Conservation (phyloP, 441 rosid species). For the Geranium incanum region DNA sequence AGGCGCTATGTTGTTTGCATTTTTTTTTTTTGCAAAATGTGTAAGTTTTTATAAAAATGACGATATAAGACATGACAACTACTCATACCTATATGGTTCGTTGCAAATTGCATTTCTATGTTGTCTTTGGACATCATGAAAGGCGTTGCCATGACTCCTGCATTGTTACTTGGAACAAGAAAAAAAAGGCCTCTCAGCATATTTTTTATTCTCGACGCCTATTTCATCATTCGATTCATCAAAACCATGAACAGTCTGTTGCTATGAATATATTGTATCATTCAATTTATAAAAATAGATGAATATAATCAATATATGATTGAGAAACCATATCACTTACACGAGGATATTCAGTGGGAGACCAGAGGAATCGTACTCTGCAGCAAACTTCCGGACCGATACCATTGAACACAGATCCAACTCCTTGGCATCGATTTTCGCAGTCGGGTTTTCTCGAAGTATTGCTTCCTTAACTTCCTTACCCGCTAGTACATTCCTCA, state of each 20-base stretch:
- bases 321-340: conserved; percentile 19
- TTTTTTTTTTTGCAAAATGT: too few species aligned
- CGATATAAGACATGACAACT: neutral
- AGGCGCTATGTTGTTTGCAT: too few species aligned
- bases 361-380: conserved; percentile 22
- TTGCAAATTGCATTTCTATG: conserved; percentile 27
- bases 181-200: neutral
- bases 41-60: too few species aligned
- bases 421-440: conserved; percentile 31
- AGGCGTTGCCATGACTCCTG: conserved; percentile 25
- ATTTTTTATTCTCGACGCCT: neutral
- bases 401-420: conserved; percentile 27
- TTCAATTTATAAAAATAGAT: too few species aligned
- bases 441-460: conserved; percentile 18
- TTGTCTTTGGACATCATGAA: conserved; percentile 28
- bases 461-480: conserved; percentile 25
- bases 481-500: conserved; percentile 26
- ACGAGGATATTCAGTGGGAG: conserved; percentile 32
- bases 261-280: too few species aligned
- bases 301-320: neutral
- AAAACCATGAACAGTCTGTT: neutral
- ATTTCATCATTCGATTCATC: neutral
- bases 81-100: conserved; percentile 25
- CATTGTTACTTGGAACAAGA: conserved; percentile 24
- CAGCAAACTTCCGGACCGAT: conserved; percentile 26